Evolutionary conservation across 768 basidiomycete species (phyloP).

Genomic region (Psilocybe sp.): DNA sequence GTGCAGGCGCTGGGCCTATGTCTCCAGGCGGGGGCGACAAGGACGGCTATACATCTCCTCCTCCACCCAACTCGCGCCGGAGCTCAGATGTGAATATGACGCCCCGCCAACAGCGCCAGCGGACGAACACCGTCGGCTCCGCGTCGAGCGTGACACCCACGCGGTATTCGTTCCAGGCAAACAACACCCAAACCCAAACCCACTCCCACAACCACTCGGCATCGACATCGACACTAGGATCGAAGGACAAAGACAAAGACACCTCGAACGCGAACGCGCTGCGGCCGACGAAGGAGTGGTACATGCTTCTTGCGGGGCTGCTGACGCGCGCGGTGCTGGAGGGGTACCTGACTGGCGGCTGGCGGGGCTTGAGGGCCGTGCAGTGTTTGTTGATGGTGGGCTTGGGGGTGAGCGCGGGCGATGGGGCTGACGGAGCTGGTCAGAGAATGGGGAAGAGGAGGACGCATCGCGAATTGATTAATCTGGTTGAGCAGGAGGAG

Average conservation of each 20-base stretch:
- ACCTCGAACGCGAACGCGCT: constrained; percentile 39
- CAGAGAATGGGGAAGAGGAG: constrained; percentile 9
- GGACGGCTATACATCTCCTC: too few species aligned
- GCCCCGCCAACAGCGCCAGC: background rate
- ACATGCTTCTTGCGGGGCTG: constrained; percentile 71
- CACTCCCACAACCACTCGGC: too few species aligned
- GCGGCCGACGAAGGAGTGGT: constrained; percentile 77
- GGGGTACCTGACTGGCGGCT: constrained; percentile 79
- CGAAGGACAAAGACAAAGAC: too few species aligned
- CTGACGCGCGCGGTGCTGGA: constrained; percentile 83
- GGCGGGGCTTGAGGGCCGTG: constrained; percentile 69
- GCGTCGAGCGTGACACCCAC: background rate
- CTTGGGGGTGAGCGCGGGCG: constrained; percentile 39
- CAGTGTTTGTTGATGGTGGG: constrained; percentile 76
- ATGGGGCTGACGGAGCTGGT: constrained; percentile 14
- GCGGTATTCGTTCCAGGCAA: too few species aligned
- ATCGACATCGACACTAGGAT: too few species aligned
- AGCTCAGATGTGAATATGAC: background rate
- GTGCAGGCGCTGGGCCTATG: background rate
- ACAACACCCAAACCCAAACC: too few species aligned
- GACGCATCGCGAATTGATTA: too few species aligned
- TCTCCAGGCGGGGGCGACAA: background rate
- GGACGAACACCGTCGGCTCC: background rate
- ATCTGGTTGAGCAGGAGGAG: too few species aligned
- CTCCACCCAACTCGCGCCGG: too few species aligned